phyloP scores from a whole-genome alignment of 768 basidiomycete species.

The Suillus decipiens region DNA sequence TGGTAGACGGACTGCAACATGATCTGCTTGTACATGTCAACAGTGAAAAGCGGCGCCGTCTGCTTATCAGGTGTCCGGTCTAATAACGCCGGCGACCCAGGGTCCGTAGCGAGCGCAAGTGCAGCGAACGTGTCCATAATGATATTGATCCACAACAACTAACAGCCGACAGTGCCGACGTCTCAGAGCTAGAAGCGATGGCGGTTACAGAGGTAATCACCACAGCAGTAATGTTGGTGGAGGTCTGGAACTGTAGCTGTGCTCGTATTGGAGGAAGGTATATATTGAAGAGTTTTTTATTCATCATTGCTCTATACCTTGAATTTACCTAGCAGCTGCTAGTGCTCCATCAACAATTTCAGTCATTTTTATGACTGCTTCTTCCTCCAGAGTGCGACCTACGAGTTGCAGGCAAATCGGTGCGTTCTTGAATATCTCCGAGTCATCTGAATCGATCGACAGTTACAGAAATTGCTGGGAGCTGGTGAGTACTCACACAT shows the following conservation, averaged over 20 bases:
- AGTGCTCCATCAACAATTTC: neutral
- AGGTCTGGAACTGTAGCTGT: constrained; percentile 96
- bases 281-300: too few relatives aligned
- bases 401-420: neutral
- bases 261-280: too few relatives aligned
- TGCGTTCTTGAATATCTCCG: neutral
- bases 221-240: constrained; percentile 95
- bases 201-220: constrained; percentile 91
- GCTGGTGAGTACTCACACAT: neutral
- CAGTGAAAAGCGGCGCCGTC: constrained; percentile 84
- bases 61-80: constrained; percentile 91
- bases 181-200: constrained; percentile 72
- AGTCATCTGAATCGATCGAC: neutral
- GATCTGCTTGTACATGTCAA: constrained; percentile 98
- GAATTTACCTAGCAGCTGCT: neutral
- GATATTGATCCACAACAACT: constrained; percentile 97
- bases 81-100: constrained; percentile 77
- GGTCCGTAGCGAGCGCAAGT: constrained; percentile 95
- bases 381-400: neutral
- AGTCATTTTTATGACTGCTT: neutral
- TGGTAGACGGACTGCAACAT: constrained; percentile 88
- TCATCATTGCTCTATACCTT: too few relatives aligned
- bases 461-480: neutral
- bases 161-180: constrained; percentile 91
- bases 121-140: constrained; percentile 99